A percentile compares a stretch with the other conserved stretches of the same genome.
Evolutionary conservation across 2,329 filamentous ascomycete species (phyloP).

Genomic region (Fusarium sarcochroum): DNA sequence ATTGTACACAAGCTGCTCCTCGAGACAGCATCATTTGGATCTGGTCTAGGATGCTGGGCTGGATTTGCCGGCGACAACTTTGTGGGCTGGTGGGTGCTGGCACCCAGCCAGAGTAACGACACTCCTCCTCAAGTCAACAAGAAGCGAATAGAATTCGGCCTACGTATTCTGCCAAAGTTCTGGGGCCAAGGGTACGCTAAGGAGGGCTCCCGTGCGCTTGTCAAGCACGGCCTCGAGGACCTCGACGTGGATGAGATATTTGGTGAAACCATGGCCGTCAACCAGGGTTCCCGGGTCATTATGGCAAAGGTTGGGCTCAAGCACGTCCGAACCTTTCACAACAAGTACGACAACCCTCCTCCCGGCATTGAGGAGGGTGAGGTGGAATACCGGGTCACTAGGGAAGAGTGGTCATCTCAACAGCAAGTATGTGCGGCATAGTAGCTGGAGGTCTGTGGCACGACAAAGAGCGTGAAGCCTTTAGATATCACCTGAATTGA

Average conservation of each 20-base stretch:
- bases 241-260: conserved; percentile 44
- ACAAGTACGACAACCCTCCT: conserved; percentile 46
- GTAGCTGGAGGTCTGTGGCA: not conserved
- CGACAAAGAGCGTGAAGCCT: not conserved
- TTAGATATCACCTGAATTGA: not conserved
- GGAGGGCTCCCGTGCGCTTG: conserved; percentile 48
- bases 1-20: conserved; percentile 45
- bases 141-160: conserved; percentile 46
- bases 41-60: conserved; percentile 43
- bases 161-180: conserved; percentile 48
- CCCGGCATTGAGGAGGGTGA: conserved; percentile 48
- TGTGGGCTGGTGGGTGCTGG: conserved; percentile 51
- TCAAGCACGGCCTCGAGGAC: conserved; percentile 50
- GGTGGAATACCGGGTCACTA: conserved; percentile 45
- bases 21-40: conserved; percentile 38
- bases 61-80: conserved; percentile 46
- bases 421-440: conserved; percentile 21
- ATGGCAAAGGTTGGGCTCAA: conserved; percentile 39
- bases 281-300: conserved; percentile 46
- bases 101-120: conserved; percentile 38
- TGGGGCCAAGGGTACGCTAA: conserved; percentile 52
- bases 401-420: conserved; percentile 38
- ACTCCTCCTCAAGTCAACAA: conserved; percentile 20
- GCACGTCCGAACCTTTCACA: conserved; percentile 44
- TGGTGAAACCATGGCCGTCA: conserved; percentile 52